Percentiles rank a stretch among this genome's conserved stretches.
Conservation (phyloP, 345 rosid species). For the Populus pruinosa region DNA sequence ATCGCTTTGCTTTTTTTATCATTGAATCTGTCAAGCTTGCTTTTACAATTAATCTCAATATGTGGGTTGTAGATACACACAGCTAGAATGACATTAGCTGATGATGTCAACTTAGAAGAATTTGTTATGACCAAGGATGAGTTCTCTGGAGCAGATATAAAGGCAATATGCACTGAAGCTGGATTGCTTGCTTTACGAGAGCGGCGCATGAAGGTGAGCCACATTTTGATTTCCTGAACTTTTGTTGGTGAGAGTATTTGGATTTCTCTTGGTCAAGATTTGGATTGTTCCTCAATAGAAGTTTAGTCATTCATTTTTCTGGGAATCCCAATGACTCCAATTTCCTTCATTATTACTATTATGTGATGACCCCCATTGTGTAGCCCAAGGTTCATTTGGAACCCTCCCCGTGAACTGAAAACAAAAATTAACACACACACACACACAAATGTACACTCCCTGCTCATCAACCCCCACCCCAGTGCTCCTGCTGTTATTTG, state of each 20-base stretch:
- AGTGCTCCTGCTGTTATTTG: background rate
- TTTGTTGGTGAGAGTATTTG: background rate
- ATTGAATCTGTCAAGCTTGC: background rate
- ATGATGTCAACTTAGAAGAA: conserved; percentile 97
- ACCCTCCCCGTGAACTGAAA: too few relatives aligned
- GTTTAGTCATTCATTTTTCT: background rate
- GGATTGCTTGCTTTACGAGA: conserved; percentile 93
- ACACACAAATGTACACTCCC: too few relatives aligned
- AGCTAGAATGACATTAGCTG: conserved; percentile 88
- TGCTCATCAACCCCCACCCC: too few relatives aligned
- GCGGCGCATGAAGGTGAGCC: conserved; percentile 89
- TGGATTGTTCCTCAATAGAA: background rate
- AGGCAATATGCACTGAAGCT: conserved; percentile 96
- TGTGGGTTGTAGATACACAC: conserved; percentile 70
- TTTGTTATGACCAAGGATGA: conserved; percentile 98
- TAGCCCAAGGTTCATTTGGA: too few relatives aligned
- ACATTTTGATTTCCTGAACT: background rate
- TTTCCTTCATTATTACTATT: background rate
- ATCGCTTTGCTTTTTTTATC: background rate
- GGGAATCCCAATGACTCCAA: background rate
- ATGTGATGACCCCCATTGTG: background rate
- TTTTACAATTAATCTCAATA: background rate
- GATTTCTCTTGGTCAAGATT: background rate
- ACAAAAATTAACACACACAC: too few relatives aligned
- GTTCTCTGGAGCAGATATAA: conserved; percentile 97